Conservation (phyloP, 345 rosid species). For the Euphorbia pulcherrima region DNA sequence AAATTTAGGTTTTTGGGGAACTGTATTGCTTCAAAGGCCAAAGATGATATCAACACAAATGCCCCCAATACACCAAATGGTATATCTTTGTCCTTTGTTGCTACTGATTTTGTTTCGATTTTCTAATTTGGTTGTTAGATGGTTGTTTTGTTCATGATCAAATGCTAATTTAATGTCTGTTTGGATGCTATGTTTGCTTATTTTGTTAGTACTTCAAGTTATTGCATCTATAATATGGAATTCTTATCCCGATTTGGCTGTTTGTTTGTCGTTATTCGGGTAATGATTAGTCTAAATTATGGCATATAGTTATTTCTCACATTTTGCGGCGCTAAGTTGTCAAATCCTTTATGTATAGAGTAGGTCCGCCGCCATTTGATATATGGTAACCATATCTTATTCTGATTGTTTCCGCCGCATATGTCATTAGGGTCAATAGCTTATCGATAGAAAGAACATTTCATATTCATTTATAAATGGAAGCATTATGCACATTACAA, state of each 20-base stretch:
- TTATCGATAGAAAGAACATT: background rate
- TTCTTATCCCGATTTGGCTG: background rate
- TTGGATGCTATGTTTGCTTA: background rate
- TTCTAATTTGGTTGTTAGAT: background rate
- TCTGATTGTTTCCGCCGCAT: background rate
- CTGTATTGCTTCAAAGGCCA: constrained; percentile 35
- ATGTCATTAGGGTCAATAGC: background rate
- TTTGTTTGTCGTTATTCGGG: constrained; percentile 2
- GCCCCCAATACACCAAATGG: constrained; percentile 34
- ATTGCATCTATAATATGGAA: constrained; percentile 8
- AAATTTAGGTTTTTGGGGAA: constrained; percentile 37
- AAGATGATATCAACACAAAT: constrained; percentile 31
- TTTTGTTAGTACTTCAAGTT: background rate
- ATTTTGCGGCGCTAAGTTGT: background rate
- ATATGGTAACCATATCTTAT: background rate
- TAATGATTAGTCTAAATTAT: constrained; percentile 10
- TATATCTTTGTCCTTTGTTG: too few relatives aligned
- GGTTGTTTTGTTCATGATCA: background rate
- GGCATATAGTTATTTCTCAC: constrained; percentile 2
- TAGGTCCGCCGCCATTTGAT: background rate
- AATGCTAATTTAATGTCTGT: constrained; percentile 8
- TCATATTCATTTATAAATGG: background rate
- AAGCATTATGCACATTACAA: background rate
- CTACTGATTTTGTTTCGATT: background rate
- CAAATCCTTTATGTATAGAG: background rate